Evolutionary conservation across 768 basidiomycete genomes (phyloP).

Genomic region (Collybia nuda): DNA sequence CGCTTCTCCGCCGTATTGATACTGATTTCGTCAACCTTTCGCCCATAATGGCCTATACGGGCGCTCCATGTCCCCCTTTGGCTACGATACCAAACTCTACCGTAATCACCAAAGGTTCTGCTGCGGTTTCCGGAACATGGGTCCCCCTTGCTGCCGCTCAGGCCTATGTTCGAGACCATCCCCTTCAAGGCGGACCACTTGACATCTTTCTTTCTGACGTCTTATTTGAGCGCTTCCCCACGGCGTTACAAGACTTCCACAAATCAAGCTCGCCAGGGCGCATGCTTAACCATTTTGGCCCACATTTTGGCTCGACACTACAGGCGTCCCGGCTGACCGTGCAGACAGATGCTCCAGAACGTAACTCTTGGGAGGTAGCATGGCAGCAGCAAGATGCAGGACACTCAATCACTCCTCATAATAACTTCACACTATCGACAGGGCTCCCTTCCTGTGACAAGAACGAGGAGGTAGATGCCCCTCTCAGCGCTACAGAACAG

Average conservation of each 20-base stretch:
- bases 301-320: slow-evolving; percentile 55
- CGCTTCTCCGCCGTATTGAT: slow-evolving; percentile 71
- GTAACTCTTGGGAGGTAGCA: slow-evolving; percentile 18
- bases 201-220: slow-evolving; percentile 61
- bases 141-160: slow-evolving; percentile 61
- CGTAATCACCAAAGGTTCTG: slow-evolving; percentile 50
- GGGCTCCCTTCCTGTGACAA: slow-evolving; percentile 9
- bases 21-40: slow-evolving; percentile 78
- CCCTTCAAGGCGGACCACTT: slow-evolving; percentile 33
- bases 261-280: slow-evolving; percentile 45
- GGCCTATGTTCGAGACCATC: slow-evolving; percentile 48
- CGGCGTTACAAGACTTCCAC: slow-evolving; percentile 59
- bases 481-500: slow-evolving; percentile 68
- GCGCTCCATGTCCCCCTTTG: slow-evolving; percentile 35
- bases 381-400: slow-evolving; percentile 8
- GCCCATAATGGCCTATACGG: slow-evolving; percentile 48
- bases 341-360: slow-evolving; percentile 6
- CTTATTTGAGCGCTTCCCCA: slow-evolving; percentile 63
- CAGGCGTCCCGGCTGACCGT: slow-evolving; percentile 34
- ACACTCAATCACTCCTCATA: neutral
- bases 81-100: slow-evolving; percentile 46
- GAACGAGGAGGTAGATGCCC: slow-evolving; percentile 36
- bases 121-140: slow-evolving; percentile 64
- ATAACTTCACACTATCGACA: slow-evolving; percentile 9
- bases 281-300: slow-evolving; percentile 60